Percentiles rank a stretch among this genome's conserved stretches.
Evolutionary conservation across 1,284 basidiomycete genomes (phyloP).

Genomic region (Trichosporon ovoides): DNA sequence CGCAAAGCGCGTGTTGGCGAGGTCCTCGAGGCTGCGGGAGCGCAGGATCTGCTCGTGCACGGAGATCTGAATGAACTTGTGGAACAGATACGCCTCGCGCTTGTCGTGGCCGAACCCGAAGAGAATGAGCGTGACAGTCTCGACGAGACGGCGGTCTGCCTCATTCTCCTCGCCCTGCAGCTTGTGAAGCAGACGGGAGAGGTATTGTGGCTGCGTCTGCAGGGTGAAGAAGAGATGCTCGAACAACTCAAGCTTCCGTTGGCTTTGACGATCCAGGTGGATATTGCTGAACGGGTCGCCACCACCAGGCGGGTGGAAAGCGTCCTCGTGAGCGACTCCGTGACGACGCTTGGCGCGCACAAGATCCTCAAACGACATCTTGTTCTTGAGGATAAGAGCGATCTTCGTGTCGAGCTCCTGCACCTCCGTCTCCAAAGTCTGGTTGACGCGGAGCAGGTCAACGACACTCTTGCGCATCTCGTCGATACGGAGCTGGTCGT

Average conservation of each 20-base stretch:
- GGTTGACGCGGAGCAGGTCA: slow-evolving; percentile 86
- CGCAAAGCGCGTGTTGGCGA: slow-evolving; percentile 61
- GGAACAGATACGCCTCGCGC: slow-evolving; percentile 85
- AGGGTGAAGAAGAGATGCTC: slow-evolving; percentile 95
- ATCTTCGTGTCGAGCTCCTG: slow-evolving; percentile 94
- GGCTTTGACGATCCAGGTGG: slow-evolving; percentile 78
- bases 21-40: slow-evolving; percentile 58
- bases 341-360: slow-evolving; percentile 41
- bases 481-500: slow-evolving; percentile 93
- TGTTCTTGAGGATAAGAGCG: slow-evolving; percentile 92
- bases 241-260: slow-evolving; percentile 87
- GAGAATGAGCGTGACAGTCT: slow-evolving; percentile 80
- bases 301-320: slow-evolving; percentile 36
- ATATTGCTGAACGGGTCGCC: slow-evolving; percentile 69
- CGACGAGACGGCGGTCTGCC: slow-evolving; percentile 69
- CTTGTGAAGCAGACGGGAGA: slow-evolving; percentile 59
- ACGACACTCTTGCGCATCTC: slow-evolving; percentile 83
- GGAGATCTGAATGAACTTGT: slow-evolving; percentile 84
- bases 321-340: slow-evolving; percentile 21
- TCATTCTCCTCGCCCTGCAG: slow-evolving; percentile 55
- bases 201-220: slow-evolving; percentile 83
- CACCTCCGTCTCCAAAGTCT: slow-evolving; percentile 85
- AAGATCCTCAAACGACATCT: slow-evolving; percentile 65
- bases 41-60: slow-evolving; percentile 70
- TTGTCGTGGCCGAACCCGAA: slow-evolving; percentile 88